Evolutionary conservation across 768 basidiomycete genomes (phyloP).

Genomic region (Russula earlei): DNA sequence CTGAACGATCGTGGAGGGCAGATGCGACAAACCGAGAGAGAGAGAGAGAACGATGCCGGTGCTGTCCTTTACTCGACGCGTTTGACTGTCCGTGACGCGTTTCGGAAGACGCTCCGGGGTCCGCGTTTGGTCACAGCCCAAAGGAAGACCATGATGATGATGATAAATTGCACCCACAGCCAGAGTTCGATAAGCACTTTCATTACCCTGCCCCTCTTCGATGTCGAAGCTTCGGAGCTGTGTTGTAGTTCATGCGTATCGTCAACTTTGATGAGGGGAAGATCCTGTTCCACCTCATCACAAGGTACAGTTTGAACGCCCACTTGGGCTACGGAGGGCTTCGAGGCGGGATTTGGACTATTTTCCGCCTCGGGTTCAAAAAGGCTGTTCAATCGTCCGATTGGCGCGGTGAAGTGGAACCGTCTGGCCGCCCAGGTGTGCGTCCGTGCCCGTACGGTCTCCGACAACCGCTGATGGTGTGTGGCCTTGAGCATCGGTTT

Average conservation of each 20-base stretch:
- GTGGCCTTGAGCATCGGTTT: constrained; percentile 18
- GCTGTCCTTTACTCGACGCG: neutral
- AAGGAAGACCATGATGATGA: constrained; percentile 68
- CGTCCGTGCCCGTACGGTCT: constrained; percentile 50
- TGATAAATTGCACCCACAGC: constrained; percentile 75
- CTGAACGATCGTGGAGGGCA: neutral
- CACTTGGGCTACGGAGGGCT: neutral
- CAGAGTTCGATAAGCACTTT: constrained; percentile 60
- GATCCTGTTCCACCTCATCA: neutral
- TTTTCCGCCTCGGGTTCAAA: neutral
- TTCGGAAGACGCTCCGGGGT: constrained; percentile 55
- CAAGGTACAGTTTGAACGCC: constrained; percentile 2
- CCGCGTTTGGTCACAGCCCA: constrained; percentile 75
- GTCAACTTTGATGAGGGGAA: neutral
- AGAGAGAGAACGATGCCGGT: neutral
- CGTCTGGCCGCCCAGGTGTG: constrained; percentile 50
- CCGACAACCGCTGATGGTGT: constrained; percentile 29
- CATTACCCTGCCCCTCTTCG: constrained; percentile 26
- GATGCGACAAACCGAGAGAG: neutral
- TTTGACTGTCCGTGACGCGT: constrained; percentile 27
- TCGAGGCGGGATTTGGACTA: neutral
- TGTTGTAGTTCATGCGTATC: neutral
- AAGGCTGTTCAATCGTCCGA: neutral
- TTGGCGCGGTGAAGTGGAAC: constrained; percentile 30
- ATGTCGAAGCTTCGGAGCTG: neutral